Base-by-base conservation (phyloP, 2,329 filamentous ascomycete genomes). In the Pseudocercospora pini-densiflorae region DNA sequence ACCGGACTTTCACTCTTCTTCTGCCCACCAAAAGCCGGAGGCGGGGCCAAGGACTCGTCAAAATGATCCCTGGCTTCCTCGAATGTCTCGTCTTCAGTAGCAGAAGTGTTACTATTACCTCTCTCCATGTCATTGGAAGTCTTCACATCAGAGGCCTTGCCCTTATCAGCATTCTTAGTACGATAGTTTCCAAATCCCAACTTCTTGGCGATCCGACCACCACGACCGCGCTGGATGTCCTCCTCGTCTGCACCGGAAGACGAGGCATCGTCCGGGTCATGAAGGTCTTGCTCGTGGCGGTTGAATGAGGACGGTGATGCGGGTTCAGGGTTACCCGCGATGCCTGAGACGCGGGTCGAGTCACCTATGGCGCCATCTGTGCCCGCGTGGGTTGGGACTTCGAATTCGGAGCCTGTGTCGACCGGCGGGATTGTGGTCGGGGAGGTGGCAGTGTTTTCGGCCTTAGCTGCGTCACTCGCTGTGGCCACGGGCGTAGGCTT, bases 51-150 rank as follows among this genome's bases (percentile, higher is more conserved):
- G 43, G 74, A 78, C 70, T 84, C 81, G 68, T 87, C 83, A 65
- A 85, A 84, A 51, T 76, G 75, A 71, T 85, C 83, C 65, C 79
- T 79, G 9, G 81, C 83, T 76, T 87, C 86, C 64, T 87, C 84
- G 62, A 84, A 83, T 51, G 85, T 83, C 5, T 83, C 74, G 27
- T 82, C 78, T 29, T 76, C 79, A 1, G 72, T 77, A 5, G 53
- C 63, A 10, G 59, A 19, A n/a, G 33, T 27, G 12, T 31, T 63
- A n/a, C 54, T 53, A 19, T 31, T 40, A n/a, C 40, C 65, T 21
- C 47, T 21, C 47, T 51, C 19, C 2, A 51, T 51, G 2, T 51
- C 47, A 12, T 21, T 51, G 16, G 58, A 49, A 2, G 45, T 59
- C n/a, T 62, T 62, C 16, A 45, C 63, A 14, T 33, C 53, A 49